Conservation (phyloP, 164 flowering plant species). For the Vitis cinerea region DNA sequence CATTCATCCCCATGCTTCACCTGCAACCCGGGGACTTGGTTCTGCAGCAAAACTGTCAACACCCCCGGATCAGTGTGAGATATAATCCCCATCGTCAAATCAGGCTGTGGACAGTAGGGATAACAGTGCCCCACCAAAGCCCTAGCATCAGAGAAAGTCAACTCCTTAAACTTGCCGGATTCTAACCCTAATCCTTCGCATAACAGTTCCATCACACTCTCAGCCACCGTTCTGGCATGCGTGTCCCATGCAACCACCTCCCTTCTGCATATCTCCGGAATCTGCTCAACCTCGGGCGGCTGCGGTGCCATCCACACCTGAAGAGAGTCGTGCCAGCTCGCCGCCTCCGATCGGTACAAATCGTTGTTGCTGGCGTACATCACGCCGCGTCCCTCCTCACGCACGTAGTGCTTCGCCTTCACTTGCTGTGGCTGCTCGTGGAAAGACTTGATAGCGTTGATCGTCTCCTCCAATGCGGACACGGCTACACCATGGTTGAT, state of each 20-base stretch:
- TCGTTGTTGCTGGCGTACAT: constrained; percentile 24
- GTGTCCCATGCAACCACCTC: constrained; percentile 27
- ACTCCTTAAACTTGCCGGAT: constrained; percentile 25
- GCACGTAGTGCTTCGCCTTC: constrained; percentile 13
- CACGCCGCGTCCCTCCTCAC: constrained; percentile 14
- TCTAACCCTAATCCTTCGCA: constrained; percentile 40
- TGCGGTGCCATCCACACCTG: constrained; percentile 18
- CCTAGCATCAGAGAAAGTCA: constrained; percentile 18
- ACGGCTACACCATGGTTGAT: constrained; percentile 27
- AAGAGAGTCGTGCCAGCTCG: constrained; percentile 34
- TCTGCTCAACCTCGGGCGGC: constrained; percentile 6
- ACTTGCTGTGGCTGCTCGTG: constrained; percentile 18
- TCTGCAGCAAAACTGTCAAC: constrained; percentile 62
- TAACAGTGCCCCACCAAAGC: constrained; percentile 26
- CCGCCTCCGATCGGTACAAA: constrained; percentile 23
- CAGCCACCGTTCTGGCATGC: constrained; percentile 18
- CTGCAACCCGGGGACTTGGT: constrained; percentile 60
- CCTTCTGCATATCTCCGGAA: constrained; percentile 30
- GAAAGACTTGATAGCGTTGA: constrained; percentile 18
- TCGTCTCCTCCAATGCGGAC: constrained; percentile 14
- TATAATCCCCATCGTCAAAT: constrained; percentile 57
- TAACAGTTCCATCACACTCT: constrained; percentile 26
- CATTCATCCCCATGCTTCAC: constrained; percentile 47
- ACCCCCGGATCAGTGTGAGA: constrained; percentile 66
- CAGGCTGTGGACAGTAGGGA: constrained; percentile 67